phyloP scores from a whole-genome alignment of 805 yeast species.

The Suhomyces prunicola region DNA sequence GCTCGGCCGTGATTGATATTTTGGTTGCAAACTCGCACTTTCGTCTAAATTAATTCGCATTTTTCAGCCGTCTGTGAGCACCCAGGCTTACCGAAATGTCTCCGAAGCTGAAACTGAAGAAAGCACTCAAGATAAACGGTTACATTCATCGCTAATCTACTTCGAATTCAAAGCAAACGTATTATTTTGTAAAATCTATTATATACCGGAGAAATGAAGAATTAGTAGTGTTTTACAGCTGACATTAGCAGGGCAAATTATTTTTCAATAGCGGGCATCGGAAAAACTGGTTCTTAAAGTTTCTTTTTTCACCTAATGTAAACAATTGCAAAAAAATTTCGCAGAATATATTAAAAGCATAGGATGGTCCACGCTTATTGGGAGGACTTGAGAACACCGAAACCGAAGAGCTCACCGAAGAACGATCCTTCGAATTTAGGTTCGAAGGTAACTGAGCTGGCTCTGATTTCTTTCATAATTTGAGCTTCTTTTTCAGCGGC shows the following conservation, averaged over 20 bases:
- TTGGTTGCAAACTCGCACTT: neutral
- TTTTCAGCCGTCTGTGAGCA: neutral
- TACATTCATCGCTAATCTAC: neutral
- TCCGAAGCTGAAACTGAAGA: neutral
- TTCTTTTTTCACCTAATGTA: neutral
- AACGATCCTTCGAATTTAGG: constrained; percentile 40
- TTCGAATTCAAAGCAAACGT: neutral
- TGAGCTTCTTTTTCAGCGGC: constrained; percentile 46
- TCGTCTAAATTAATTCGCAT: neutral
- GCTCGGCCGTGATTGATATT: neutral
- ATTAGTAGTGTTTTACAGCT: neutral
- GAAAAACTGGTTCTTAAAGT: neutral
- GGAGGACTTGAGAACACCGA: constrained; percentile 12
- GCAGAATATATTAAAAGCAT: neutral
- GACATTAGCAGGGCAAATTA: neutral
- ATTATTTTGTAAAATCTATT: neutral
- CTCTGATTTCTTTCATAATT: constrained; percentile 44
- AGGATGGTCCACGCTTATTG: constrained; percentile 1
- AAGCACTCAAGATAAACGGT: neutral
- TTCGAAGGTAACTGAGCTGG: constrained; percentile 31
- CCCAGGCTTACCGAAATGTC: neutral
- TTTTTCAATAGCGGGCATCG: neutral
- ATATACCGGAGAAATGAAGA: neutral
- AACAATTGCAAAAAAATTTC: neutral
- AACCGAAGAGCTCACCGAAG: constrained; percentile 42